These are phyloP conservation scores for Trichoderma koningiopsis DNA, from an alignment of 2,329 filamentous ascomycete species.

Conservation along the genomic window DNA sequence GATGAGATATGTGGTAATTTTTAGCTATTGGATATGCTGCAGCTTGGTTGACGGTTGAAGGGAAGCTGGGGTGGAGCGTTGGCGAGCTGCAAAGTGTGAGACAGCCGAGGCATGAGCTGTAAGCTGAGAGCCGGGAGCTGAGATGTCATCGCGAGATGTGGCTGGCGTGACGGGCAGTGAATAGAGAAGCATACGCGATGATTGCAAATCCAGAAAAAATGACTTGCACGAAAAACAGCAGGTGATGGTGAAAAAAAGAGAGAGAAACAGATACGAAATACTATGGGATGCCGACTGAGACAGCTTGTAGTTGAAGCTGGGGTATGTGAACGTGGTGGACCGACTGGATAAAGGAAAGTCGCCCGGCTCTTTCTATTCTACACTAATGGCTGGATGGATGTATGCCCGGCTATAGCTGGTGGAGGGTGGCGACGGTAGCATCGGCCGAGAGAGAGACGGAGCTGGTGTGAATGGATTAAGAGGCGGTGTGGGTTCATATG, in stretches of 20 bases:
- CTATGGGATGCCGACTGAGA: conserved; percentile 1
- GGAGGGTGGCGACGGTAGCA: conserved; percentile 4
- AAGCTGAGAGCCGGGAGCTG: neutral
- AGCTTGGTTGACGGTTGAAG: neutral
- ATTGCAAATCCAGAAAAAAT: neutral
- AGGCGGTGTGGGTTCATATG: neutral
- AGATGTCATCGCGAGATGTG: neutral
- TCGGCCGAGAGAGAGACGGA: conserved; percentile 4
- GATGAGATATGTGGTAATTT: neutral
- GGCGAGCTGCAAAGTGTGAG: neutral
- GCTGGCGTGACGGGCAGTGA: neutral
- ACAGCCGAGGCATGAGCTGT: neutral
- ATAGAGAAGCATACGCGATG: neutral
- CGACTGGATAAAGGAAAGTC: neutral
- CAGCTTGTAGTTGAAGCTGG: neutral
- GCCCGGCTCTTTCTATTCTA: neutral
- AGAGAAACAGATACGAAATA: neutral
- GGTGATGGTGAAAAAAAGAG: conserved; percentile 7
- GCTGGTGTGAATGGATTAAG: conserved; percentile 10
- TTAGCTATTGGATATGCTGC: neutral
- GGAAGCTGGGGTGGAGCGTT: neutral
- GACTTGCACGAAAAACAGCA: neutral
- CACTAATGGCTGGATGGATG: neutral
- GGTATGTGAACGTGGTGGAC: neutral
- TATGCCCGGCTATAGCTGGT: conserved; percentile 11